Evolutionary conservation across 176 grass and related monocot genomes (phyloP), one percentile per base, ranked within the genome.

Genomic region (sorghum (Sorghum bicolor)): DNA sequence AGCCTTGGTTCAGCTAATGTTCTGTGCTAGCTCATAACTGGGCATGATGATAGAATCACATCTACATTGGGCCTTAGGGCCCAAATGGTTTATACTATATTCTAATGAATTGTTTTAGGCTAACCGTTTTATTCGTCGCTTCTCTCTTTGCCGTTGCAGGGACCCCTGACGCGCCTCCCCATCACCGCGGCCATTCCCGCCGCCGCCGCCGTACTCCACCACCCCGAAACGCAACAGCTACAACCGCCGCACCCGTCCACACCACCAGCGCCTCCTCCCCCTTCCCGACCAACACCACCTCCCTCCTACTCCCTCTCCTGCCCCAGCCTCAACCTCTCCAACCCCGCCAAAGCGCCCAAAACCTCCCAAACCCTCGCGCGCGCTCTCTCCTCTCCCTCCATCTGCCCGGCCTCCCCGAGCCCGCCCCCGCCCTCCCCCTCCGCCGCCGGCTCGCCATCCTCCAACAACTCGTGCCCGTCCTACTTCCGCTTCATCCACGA

Each of bases 401-500:
- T 72, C 75, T 75, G 76, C 33, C 28, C 25, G 13, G 39, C 71
- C 41, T 26, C 71, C 55, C 63, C 26, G 2, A 70, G 5, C 7
- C 16, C 0, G 0, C 43, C 31, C 11, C 75, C 15, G 4, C 24
- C 48, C 39, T 44, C 75, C 13, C 14, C 48, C 39, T 44, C 74
- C 13, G 0, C 62, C 52, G 1, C 32, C 41, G 15, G 39, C 60
- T 5, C 62, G 28, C 1, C 75, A 5, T 61, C 78, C 57, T 61
- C 63, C 31, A 89, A 91, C 69, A 58, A 44, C 45, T 58, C 91
- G 40, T 98, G 96, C 77, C 93, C 96, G 0, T 83, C 87, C 86
- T 94, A 96, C 85, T 92, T 98, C 85, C 93, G 91, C 22, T 96
- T 88, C 91, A 98, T 98, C 83, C 87, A 98, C 69, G 93, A 96